phyloP scores from a whole-genome alignment of 1,139 yeast species.

The Pichiaceae sp. region DNA sequence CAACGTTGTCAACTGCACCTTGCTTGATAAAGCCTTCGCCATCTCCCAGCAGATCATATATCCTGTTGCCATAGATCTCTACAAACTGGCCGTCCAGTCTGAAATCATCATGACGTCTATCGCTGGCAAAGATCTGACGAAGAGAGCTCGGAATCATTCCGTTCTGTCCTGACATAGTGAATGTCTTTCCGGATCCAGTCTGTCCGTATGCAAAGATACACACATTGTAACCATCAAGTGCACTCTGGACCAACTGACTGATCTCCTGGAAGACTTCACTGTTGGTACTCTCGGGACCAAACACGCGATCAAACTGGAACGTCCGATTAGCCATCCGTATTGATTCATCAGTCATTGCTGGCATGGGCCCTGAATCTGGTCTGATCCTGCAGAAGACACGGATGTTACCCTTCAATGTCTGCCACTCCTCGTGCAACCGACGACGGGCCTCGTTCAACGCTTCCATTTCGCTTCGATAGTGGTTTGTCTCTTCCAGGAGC shows the following conservation, averaged over 20 bases:
- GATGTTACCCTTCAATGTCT: slow-evolving; percentile 86
- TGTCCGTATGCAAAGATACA: slow-evolving; percentile 97
- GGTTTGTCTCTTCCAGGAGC: slow-evolving; percentile 9
- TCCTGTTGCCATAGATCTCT: slow-evolving; percentile 81
- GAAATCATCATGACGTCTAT: slow-evolving; percentile 51
- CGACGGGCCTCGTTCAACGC: slow-evolving; percentile 51
- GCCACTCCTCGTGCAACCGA: slow-evolving; percentile 64
- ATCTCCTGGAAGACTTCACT: slow-evolving; percentile 70
- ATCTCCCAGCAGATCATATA: slow-evolving; percentile 53
- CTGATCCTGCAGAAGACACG: slow-evolving; percentile 84
- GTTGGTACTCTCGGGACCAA: slow-evolving; percentile 47
- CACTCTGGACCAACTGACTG: slow-evolving; percentile 81
- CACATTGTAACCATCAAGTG: slow-evolving; percentile 84
- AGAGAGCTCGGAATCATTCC: slow-evolving; percentile 85
- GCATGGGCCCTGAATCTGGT: slow-evolving; percentile 30
- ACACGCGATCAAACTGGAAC: slow-evolving; percentile 76
- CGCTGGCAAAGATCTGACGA: slow-evolving; percentile 58
- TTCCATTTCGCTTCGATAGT: slow-evolving; percentile 17
- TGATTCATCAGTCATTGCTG: slow-evolving; percentile 11
- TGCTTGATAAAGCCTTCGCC: background rate
- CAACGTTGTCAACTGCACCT: background rate
- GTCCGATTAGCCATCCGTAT: slow-evolving; percentile 16
- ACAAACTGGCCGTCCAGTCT: slow-evolving; percentile 67
- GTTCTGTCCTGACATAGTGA: slow-evolving; percentile 71
- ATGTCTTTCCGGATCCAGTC: slow-evolving; percentile 95